These are phyloP conservation scores for Komagataella pseudopastoris DNA, from an alignment of 805 yeast genomes.

Conservation along the genomic window DNA sequence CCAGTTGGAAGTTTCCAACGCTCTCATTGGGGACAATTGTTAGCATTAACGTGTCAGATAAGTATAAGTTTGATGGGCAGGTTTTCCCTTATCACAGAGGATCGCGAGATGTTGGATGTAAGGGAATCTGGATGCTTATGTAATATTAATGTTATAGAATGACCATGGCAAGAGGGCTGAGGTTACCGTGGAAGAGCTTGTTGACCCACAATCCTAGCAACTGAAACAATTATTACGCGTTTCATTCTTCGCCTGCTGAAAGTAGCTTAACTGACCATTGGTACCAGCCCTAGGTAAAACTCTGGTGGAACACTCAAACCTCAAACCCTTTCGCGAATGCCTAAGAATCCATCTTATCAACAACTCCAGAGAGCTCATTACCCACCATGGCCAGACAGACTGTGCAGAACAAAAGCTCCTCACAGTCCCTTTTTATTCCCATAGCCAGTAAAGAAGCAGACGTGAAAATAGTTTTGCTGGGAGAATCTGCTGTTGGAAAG, in stretches of 20 bases:
- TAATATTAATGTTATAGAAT: background rate
- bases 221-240: too few relatives aligned
- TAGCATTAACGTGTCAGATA: background rate
- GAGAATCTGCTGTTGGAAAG: slow-evolving; percentile 52
- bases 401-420: background rate
- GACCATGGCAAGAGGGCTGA: background rate
- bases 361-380: slow-evolving; percentile 2
- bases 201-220: background rate
- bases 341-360: background rate
- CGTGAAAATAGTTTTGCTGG: slow-evolving; percentile 21
- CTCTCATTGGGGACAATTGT: slow-evolving; percentile 11
- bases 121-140: too few relatives aligned
- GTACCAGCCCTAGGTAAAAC: too few relatives aligned
- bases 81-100: background rate
- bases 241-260: too few relatives aligned
- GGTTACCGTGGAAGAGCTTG: background rate
- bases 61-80: background rate
- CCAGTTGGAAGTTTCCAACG: background rate
- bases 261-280: too few relatives aligned
- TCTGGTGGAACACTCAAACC: background rate
- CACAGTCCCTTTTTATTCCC: background rate
- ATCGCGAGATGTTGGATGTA: background rate
- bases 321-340: background rate
- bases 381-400: background rate
- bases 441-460: slow-evolving; percentile 13